Evolutionary conservation across 2,329 filamentous ascomycete species (phyloP), one percentile per base, ranked within the genome.

Genomic region (Ascochyta lentis): DNA sequence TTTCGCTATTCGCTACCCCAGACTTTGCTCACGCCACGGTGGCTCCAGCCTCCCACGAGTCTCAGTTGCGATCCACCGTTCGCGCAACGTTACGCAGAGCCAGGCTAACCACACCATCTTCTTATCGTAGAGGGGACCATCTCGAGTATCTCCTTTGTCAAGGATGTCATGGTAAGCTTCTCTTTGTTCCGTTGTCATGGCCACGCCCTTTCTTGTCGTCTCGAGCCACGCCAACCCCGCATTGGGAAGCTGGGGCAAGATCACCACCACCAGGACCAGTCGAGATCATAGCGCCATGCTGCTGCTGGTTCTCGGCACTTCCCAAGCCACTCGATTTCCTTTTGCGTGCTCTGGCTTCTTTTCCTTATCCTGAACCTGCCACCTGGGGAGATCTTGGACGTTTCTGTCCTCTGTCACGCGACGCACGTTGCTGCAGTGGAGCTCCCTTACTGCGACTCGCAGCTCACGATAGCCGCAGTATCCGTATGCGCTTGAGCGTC

Each of bases 131-230:
- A 93, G 83, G 90, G 90, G 60, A 93, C 90, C 45, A 87, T 93
- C 61, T 92, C 89, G 75, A 89, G 89, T 66, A 92, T 93, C 73
- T 91, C 88, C 66, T 93, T 93, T 77, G 90, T 93, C 77, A 91
- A 91, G 78, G 88, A 92, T 74, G 86, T 90, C 63, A 80, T 93
- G 79, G 90, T 93, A 86, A 84, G 89, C 64, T 55, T 63, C 55
- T 49, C 56, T 50, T 64, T 54, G 71, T 50, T 34, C 62, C 45
- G 38, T 53, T 56, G 59, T 60, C 54, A 24, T 34, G 43, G 19
- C 19, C 16, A 51, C 41, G 19, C 33, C 43, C 34, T 48, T 34
- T 56, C 50, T 52, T 31, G 51, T 66, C 61, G 60, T 60, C 59
- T 61, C 63, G 56, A 68, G 54, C 26, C 57, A 46, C 58, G 51